Conservation (phyloP, 1,284 basidiomycete genomes). For the Ceratobasidium sp. region DNA sequence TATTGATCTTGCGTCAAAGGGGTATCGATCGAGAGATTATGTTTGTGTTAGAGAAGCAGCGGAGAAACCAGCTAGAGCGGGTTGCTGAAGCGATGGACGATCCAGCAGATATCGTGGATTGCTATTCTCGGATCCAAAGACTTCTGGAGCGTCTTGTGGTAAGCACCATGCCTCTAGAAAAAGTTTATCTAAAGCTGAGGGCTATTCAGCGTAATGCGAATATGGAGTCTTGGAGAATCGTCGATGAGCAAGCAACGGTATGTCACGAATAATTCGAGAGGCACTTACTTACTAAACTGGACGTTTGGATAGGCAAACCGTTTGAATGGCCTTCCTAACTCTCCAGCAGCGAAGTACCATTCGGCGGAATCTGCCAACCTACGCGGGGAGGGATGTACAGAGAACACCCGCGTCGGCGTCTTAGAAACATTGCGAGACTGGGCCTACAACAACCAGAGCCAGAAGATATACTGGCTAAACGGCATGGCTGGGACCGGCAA, state of each 20-base stretch:
- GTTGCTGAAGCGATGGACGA: background rate
- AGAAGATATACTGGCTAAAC: conserved; percentile 17
- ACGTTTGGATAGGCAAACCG: background rate
- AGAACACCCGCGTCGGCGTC: background rate
- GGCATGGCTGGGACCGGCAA: conserved; percentile 19
- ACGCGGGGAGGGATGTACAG: background rate
- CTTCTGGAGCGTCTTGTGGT: background rate
- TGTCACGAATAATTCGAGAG: background rate
- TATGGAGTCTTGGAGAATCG: background rate
- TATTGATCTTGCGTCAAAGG: background rate
- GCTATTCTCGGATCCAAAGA: background rate
- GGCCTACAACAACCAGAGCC: background rate
- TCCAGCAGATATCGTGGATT: background rate
- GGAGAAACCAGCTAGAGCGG: background rate
- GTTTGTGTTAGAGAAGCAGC: background rate
- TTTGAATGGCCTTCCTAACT: background rate
- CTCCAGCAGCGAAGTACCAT: background rate
- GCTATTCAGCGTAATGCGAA: conserved; percentile 1
- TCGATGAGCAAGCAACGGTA: conserved; percentile 7
- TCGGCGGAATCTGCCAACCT: background rate
- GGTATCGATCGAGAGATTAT: background rate
- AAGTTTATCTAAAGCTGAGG: background rate
- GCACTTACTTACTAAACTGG: too few relatives aligned
- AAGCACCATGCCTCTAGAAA: background rate
- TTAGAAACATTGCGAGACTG: background rate